A percentile compares a stretch with the other conserved stretches of the same genome.
Conservation (phyloP, 2,329 filamentous ascomycete species). For the Penicillium brasilianum region DNA sequence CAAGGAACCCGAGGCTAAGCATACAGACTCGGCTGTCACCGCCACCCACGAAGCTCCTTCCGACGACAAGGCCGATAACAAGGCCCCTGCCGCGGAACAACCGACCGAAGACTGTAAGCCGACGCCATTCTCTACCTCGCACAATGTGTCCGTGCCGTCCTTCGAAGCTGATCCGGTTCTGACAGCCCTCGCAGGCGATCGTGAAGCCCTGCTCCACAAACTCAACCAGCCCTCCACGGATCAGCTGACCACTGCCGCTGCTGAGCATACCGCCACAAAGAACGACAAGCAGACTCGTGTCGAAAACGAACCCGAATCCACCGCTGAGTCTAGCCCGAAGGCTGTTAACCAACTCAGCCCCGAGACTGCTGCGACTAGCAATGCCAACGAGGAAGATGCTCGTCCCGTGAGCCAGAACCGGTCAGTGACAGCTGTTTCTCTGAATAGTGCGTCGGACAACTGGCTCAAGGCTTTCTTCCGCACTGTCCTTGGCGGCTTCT, state of each 20-base stretch:
- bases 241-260: constrained; percentile 60
- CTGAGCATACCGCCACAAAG: constrained; percentile 81
- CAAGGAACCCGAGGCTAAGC: constrained; percentile 22
- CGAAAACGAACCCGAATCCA: constrained; percentile 17
- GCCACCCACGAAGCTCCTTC: constrained; percentile 8
- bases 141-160: constrained; percentile 36
- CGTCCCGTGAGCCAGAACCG: constrained; percentile 43
- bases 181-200: constrained; percentile 39
- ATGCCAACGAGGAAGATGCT: constrained; percentile 35
- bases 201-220: constrained; percentile 40
- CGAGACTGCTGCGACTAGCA: constrained; percentile 19
- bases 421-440: constrained; percentile 47
- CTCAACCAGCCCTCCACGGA: constrained; percentile 40
- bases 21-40: constrained; percentile 16
- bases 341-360: constrained; percentile 20
- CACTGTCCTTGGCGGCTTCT: constrained; percentile 47
- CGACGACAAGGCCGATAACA: constrained; percentile 24
- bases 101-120: constrained; percentile 33
- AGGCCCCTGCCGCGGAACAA: constrained; percentile 22
- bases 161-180: constrained; percentile 40
- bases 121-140: constrained; percentile 20
- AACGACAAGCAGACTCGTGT: constrained; percentile 43
- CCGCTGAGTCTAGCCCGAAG: constrained; percentile 20
- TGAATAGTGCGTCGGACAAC: constrained; percentile 44
- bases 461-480: constrained; percentile 50